A percentile compares a stretch with the other conserved stretches of the same genome.
These are phyloP conservation scores for Delitschia confertaspora DNA, from an alignment of 495 filamentous ascomycete genomes.

Conservation along the genomic window DNA sequence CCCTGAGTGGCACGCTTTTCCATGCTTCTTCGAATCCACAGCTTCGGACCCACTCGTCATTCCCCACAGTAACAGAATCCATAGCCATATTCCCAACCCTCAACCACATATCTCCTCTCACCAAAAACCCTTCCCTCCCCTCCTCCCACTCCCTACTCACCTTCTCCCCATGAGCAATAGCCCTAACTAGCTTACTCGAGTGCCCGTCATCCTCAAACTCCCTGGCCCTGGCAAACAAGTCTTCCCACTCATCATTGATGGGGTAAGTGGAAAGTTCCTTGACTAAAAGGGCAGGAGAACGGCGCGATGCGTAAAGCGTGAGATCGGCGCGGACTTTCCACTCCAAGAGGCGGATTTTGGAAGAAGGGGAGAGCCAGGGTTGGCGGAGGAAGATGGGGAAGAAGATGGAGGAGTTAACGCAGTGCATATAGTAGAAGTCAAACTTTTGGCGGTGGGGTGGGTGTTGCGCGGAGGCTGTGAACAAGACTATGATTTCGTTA, in stretches of 20 bases:
- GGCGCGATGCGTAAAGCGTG: conserved; percentile 55
- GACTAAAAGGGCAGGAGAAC: conserved; percentile 44
- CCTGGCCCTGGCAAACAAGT: conserved; percentile 48
- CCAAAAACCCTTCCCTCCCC: conserved; percentile 38
- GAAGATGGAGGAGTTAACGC: conserved; percentile 55
- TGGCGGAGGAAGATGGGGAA: conserved; percentile 44
- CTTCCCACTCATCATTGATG: conserved; percentile 43
- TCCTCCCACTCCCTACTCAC: conserved; percentile 42
- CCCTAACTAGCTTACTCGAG: conserved; percentile 60
- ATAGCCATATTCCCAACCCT: conserved; percentile 56
- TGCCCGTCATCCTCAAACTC: conserved; percentile 67
- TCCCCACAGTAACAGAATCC: conserved; percentile 45
- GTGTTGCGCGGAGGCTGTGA: conserved; percentile 51
- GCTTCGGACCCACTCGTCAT: conserved; percentile 46
- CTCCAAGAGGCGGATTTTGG: conserved; percentile 59
- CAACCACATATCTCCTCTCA: conserved; percentile 63
- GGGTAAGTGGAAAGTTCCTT: conserved; percentile 49
- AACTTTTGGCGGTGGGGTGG: conserved; percentile 56
- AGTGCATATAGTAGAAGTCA: conserved; percentile 79
- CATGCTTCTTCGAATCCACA: conserved; percentile 52
- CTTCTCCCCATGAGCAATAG: conserved; percentile 49
- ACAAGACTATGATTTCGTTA: conserved; percentile 41
- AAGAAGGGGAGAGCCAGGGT: conserved; percentile 34
- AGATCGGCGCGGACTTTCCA: conserved; percentile 68
- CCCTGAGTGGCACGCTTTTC: conserved; percentile 33